Conservation (phyloP, 2,329 filamentous ascomycete species). For the Colletotrichum lupini region DNA sequence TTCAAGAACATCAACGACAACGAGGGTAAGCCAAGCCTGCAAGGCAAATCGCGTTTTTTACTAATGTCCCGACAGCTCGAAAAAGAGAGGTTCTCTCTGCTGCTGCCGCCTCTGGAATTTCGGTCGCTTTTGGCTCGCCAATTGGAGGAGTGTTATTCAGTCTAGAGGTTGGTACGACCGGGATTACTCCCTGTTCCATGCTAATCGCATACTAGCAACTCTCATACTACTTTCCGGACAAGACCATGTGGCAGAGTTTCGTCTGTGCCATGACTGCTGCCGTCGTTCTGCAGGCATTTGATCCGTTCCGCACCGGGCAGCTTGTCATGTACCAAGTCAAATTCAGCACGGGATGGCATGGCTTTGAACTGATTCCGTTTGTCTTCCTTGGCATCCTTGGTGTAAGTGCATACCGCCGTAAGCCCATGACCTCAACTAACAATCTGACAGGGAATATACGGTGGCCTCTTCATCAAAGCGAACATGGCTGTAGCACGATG, state of each 20-base stretch:
- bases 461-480: conserved; percentile 91
- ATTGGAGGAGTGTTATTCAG: conserved; percentile 96
- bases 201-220: conserved; percentile 71
- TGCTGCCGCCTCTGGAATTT: conserved; percentile 91
- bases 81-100: conserved; percentile 95
- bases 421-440: conserved; percentile 29
- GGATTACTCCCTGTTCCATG: not conserved
- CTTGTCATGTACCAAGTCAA: conserved; percentile 96
- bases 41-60: not conserved
- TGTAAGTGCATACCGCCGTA: conserved; percentile 46
- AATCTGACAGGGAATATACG: conserved; percentile 78
- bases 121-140: conserved; percentile 92
- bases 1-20: conserved; percentile 86
- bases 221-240: conserved; percentile 98
- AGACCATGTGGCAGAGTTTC: conserved; percentile 99
- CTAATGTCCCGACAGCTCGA: conserved; percentile 67
- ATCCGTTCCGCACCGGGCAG: conserved; percentile 95
- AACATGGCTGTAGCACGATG: conserved; percentile 90
- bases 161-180: conserved; percentile 72
- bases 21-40: conserved; percentile 69
- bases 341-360: conserved; percentile 92
- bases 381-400: conserved; percentile 87
- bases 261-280: conserved; percentile 99
- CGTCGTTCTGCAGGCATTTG: conserved; percentile 89
- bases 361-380: conserved; percentile 92